Conservation (phyloP, 2,329 filamentous ascomycete species). For the Cytospora paraplurivora region DNA sequence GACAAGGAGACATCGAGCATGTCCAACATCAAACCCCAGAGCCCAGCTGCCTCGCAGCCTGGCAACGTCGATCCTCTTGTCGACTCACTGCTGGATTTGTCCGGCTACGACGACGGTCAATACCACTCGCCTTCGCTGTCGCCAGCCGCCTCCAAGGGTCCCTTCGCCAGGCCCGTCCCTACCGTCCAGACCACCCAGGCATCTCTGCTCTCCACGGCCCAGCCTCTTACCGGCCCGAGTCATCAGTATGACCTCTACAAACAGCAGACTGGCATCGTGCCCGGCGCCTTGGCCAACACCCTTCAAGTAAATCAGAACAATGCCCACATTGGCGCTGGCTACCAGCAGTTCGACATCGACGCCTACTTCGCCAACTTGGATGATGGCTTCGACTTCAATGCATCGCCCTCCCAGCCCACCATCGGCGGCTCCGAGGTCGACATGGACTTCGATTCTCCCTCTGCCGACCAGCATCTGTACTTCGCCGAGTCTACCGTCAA, state of each 20-base stretch:
- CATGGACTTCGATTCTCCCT: slow-evolving; percentile 64
- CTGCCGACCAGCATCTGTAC: slow-evolving; percentile 62
- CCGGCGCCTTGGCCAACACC: slow-evolving; percentile 78
- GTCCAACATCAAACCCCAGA: slow-evolving; percentile 35
- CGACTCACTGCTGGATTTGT: slow-evolving; percentile 62
- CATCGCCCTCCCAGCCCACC: slow-evolving; percentile 61
- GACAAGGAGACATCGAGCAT: slow-evolving; percentile 24
- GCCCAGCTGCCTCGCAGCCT: slow-evolving; percentile 37
- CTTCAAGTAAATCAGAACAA: slow-evolving; percentile 72
- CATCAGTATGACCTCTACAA: slow-evolving; percentile 95
- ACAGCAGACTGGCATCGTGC: slow-evolving; percentile 91
- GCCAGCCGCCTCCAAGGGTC: slow-evolving; percentile 54
- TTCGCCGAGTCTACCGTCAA: slow-evolving; percentile 65
- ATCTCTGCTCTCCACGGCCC: slow-evolving; percentile 50
- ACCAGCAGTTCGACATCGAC: slow-evolving; percentile 51
- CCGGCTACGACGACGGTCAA: slow-evolving; percentile 60
- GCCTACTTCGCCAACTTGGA: slow-evolving; percentile 57
- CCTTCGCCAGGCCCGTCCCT: slow-evolving; percentile 55
- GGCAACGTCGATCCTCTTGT: slow-evolving; percentile 52
- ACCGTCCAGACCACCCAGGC: slow-evolving; percentile 49
- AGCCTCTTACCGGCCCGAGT: slow-evolving; percentile 76
- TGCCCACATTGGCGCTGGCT: slow-evolving; percentile 53
- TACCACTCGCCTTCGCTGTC: slow-evolving; percentile 65
- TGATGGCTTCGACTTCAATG: slow-evolving; percentile 73
- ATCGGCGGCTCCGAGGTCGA: slow-evolving; percentile 67